A percentile compares a stretch with the other conserved stretches of the same genome.
Conservation (phyloP, 345 rosid species). For the Rhizophora mangle region DNA sequence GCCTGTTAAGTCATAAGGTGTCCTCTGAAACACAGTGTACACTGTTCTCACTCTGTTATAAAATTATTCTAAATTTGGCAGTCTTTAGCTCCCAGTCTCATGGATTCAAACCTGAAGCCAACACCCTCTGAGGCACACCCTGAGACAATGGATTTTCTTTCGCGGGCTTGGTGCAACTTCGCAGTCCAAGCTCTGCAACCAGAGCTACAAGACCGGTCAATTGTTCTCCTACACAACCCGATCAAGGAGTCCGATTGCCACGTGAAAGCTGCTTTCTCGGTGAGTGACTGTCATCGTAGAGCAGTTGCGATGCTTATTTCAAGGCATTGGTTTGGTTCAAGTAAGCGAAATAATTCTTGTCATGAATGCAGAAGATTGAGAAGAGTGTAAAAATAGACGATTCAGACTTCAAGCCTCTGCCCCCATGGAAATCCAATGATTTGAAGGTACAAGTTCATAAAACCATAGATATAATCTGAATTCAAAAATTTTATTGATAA, state of each 20-base stretch:
- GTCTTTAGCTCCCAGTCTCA: conserved; percentile 1
- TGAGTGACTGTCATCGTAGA: conserved; percentile 29
- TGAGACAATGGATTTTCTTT: conserved; percentile 87
- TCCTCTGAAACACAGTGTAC: conserved; percentile 1
- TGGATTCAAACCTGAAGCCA: conserved; percentile 40
- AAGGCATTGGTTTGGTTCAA: not conserved
- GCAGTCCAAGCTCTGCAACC: conserved; percentile 83
- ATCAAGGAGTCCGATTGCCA: conserved; percentile 43
- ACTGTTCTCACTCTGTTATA: conserved; percentile 12
- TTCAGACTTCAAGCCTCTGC: conserved; percentile 59
- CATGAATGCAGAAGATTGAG: conserved; percentile 46
- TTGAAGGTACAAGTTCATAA: conserved; percentile 50
- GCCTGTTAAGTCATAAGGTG: conserved; percentile 16
- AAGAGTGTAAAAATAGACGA: conserved; percentile 54
- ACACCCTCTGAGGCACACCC: conserved; percentile 85
- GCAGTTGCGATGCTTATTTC: not conserved
- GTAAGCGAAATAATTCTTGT: not conserved
- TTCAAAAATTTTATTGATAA: not conserved
- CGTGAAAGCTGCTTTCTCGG: conserved; percentile 40
- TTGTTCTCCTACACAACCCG: conserved; percentile 44
- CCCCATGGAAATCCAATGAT: conserved; percentile 87
- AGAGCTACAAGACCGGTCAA: conserved; percentile 39
- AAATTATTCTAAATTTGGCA: conserved; percentile 7
- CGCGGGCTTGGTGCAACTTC: conserved; percentile 81
- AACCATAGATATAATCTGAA: not conserved